Evolutionary conservation across 305 asterid genomes (phyloP).

Genomic region (Rubia balearica): DNA sequence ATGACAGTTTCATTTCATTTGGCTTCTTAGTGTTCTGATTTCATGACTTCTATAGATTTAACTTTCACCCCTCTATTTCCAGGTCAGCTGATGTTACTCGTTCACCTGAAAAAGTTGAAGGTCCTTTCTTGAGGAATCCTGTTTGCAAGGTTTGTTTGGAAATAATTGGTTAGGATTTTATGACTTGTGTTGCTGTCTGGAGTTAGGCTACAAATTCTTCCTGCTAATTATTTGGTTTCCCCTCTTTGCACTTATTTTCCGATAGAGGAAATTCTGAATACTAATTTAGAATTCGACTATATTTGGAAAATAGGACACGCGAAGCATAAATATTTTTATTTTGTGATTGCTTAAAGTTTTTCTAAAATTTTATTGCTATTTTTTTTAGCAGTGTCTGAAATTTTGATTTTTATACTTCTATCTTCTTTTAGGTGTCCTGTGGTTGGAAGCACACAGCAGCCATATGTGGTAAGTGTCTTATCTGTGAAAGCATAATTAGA

Average conservation of each 20-base stretch:
- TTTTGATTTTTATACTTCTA: background rate
- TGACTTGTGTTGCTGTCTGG: background rate
- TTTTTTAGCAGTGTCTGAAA: background rate
- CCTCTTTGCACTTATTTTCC: no score
- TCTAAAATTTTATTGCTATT: no score
- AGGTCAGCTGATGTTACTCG: constrained; percentile 59
- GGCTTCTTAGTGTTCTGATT: constrained; percentile 1
- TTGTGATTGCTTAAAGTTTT: no score
- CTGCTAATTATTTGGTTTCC: background rate
- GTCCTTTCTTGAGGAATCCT: constrained; percentile 56
- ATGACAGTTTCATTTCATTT: constrained; percentile 10
- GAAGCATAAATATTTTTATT: background rate
- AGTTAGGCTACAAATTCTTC: background rate
- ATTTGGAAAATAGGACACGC: background rate
- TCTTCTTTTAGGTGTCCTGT: constrained; percentile 62
- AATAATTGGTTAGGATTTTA: background rate
- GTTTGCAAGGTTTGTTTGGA: constrained; percentile 61
- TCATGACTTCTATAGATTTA: constrained; percentile 12
- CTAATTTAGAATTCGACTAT: background rate
- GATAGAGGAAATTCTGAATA: background rate
- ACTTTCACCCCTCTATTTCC: constrained; percentile 23
- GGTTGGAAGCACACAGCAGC: constrained; percentile 99
- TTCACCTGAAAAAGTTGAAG: constrained; percentile 85
- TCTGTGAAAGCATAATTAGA: background rate
- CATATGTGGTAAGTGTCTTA: constrained; percentile 56